Evolutionary conservation across 495 filamentous ascomycete genomes (phyloP).

Genomic region (Aspergillus asperescens): DNA sequence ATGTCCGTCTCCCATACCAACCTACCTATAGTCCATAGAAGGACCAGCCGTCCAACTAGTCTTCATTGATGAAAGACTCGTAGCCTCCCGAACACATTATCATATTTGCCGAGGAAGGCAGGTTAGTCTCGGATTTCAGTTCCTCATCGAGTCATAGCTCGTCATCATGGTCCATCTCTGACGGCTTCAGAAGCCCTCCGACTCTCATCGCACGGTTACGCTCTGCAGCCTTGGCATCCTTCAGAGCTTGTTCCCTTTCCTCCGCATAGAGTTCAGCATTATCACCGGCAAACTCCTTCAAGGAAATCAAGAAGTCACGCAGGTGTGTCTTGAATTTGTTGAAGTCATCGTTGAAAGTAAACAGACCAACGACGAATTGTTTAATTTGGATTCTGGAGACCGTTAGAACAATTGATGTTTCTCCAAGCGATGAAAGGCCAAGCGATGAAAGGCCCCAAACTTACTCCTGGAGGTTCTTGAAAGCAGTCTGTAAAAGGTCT

Average conservation of each 20-base stretch:
- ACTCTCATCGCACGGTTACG: conserved; percentile 86
- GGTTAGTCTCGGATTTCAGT: conserved; percentile 52
- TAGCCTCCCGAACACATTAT: conserved; percentile 4
- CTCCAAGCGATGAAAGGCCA: too few species aligned
- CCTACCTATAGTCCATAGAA: conserved; percentile 33
- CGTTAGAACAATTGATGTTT: conserved; percentile 36
- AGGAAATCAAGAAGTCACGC: conserved; percentile 92
- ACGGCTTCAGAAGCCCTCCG: conserved; percentile 85
- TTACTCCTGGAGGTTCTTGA: conserved; percentile 88
- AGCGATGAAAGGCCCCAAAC: conserved; percentile 34
- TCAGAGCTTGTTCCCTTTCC: conserved; percentile 79
- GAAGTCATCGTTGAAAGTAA: conserved; percentile 72
- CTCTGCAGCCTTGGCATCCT: conserved; percentile 74
- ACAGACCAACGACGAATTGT: conserved; percentile 80
- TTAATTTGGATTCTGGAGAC: conserved; percentile 70
- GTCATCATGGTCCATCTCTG: conserved; percentile 85
- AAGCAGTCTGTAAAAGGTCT: conserved; percentile 81
- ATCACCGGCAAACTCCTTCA: conserved; percentile 90
- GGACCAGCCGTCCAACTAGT: conserved; percentile 39
- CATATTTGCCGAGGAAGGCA: conserved; percentile 14
- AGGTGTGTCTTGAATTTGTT: conserved; percentile 88
- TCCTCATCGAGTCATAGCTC: conserved; percentile 82
- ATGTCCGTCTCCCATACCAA: neutral
- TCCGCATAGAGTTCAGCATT: conserved; percentile 87
- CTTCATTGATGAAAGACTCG: conserved; percentile 13